Conservation (phyloP, 768 basidiomycete species). For the Termitomyces sp. region DNA sequence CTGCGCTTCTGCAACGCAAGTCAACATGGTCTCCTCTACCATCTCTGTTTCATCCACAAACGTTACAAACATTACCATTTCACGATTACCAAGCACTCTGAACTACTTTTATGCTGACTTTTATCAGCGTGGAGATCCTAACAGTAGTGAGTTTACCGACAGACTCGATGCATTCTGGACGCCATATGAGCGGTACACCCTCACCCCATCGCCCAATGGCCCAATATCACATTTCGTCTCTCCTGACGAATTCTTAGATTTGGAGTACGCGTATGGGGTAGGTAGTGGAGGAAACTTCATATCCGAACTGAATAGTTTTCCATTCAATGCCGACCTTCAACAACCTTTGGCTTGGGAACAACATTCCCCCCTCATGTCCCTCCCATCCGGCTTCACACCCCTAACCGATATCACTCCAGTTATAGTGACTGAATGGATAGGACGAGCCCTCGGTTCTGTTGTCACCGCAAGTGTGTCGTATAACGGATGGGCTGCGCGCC, state of each 20-base stretch:
- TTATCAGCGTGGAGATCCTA: neutral
- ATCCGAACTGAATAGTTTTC: neutral
- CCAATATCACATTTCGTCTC: conserved; percentile 10
- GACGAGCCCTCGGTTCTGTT: conserved; percentile 14
- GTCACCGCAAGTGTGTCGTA: conserved; percentile 11
- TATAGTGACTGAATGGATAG: conserved; percentile 9
- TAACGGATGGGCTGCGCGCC: conserved; percentile 17
- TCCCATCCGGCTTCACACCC: neutral
- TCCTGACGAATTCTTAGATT: neutral
- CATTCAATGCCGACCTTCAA: neutral
- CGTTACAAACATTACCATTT: neutral
- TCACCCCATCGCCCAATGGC: conserved; percentile 1
- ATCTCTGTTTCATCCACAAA: neutral
- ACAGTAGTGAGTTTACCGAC: neutral
- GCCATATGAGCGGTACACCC: conserved; percentile 12
- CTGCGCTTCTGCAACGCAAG: neutral
- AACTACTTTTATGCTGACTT: neutral
- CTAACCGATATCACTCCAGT: neutral
- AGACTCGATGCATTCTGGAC: neutral
- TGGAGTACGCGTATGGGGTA: too few relatives aligned
- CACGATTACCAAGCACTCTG: neutral
- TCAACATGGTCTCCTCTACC: conserved; percentile 3
- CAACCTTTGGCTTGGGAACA: too few relatives aligned
- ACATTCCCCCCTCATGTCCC: too few relatives aligned
- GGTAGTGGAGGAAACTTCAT: conserved; percentile 10